Evolutionary conservation across 306 rosid genomes (phyloP).

Genomic region (Cercis canadensis): DNA sequence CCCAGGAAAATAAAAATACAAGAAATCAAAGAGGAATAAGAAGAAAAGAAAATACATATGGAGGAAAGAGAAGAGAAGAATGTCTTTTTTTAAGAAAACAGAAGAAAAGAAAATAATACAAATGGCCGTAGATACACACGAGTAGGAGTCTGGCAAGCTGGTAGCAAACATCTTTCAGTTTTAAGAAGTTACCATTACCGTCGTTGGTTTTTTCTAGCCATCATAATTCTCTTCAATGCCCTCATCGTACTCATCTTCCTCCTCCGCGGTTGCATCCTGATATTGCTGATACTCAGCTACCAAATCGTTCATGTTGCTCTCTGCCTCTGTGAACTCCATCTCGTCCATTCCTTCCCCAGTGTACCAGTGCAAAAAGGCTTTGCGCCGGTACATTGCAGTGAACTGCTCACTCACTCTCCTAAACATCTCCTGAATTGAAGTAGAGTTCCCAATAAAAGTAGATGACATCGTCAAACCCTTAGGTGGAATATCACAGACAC

Average conservation of each 20-base stretch:
- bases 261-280: slow-evolving; percentile 90
- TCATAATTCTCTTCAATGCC: slow-evolving; percentile 51
- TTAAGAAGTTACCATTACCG: no score
- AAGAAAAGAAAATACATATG: not conserved
- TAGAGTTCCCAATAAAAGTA: slow-evolving; percentile 90
- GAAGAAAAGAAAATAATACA: slow-evolving; percentile 25
- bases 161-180: no score
- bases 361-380: slow-evolving; percentile 96
- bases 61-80: no score
- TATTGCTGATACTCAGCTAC: slow-evolving; percentile 95
- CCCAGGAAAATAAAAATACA: slow-evolving; percentile 37
- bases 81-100: no score
- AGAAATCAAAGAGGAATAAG: slow-evolving; percentile 28
- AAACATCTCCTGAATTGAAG: slow-evolving; percentile 96
- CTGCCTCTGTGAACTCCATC: slow-evolving; percentile 96
- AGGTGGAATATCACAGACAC: slow-evolving; percentile 92
- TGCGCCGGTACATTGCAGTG: slow-evolving; percentile 90
- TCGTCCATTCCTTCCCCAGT: slow-evolving; percentile 98
- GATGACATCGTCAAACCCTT: slow-evolving; percentile 83
- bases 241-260: slow-evolving; percentile 74
- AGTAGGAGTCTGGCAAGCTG: slow-evolving; percentile 21
- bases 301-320: slow-evolving; percentile 94
- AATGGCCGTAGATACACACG: slow-evolving; percentile 38
- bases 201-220: slow-evolving; percentile 38
- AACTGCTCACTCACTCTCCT: slow-evolving; percentile 96